Base-by-base conservation (phyloP, 495 filamentous ascomycete species). In the Sabuloglossum arenarium region DNA sequence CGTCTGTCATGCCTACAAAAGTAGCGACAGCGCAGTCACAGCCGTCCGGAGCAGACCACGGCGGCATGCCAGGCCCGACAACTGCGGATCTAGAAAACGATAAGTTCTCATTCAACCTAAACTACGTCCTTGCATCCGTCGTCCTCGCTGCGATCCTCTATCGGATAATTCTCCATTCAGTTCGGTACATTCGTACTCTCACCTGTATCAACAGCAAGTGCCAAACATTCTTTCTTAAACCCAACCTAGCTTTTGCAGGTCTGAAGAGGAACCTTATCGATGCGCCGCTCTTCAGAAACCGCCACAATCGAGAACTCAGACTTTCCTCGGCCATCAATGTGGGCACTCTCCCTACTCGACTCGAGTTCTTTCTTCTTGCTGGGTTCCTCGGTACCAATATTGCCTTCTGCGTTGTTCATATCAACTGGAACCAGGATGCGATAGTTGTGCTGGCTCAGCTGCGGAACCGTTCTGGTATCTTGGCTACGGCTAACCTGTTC, bases 401-500 rank as follows among this genome's bases (percentile, higher is more conserved):
- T 42, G 77, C 79, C 8, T 95, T 90, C 65, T 88, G 85, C 63
- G 70, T 82, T 53, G 71, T 82, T n/a, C 73, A 81, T 60, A 81
- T 94, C 60, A 78, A 84, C 57, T 80, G 71, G 55, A 64, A 61
- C 30, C 69, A 69, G 51, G 62, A 72, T 23, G 72, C 69, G 29
- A 61, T 68, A 16, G 70, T 73, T 0, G 70, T 82, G 52, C 63
- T 85, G 14, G 80, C 75, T 12, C 77, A 85, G 53, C 66, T 96
- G 28, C 81, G 91, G 57, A 89, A 89, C 42, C 82, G 91, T 47
- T 85, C 84, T 23, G 91, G 91, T 46, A 81, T 80, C 42, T 74
- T 98, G 59, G 78, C 90, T 0, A 72, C 82, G 25, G 76, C 93
- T 58, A 98, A 94, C 67, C 84, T 97, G 82, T 76, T 95, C n/a